Evolutionary conservation across 1,139 yeast genomes (phyloP), one percentile per base, ranked within the genome.

Genomic region (Magnusiomyces fungicola): DNA sequence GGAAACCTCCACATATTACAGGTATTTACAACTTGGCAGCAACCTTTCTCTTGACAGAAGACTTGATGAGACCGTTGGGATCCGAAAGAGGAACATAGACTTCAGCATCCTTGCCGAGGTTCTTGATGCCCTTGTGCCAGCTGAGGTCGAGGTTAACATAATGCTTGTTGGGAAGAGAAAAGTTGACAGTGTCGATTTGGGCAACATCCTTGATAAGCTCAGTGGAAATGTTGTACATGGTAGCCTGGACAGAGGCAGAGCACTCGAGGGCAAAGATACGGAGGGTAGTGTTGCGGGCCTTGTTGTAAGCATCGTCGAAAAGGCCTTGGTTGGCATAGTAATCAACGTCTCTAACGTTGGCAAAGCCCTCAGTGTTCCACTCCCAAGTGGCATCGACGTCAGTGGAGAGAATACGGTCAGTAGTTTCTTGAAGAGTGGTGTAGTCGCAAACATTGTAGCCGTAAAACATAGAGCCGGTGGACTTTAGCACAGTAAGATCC

Each of bases 401-500:
- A 22, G 97, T 89, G 18, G 96, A 85, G 61, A 89, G 74, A 58
- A 89, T 82, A 62, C 97, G 77, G 70, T 89, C 97, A 34, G 68
- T 72, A 45, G 95, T 82, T 58, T 94, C 95, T 62, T 79, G 68
- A 63, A 89, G 78, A 45, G 89, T 88, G 58, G 97, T 89, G 76
- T 79, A 87, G 64, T 89, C 96, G 70, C 95, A 88, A 47, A 73
- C 75, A 71, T 87, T 75, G 75, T 74, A 89, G 47, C 94, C 95
- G 69, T 85, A 81, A 72, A 89, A 89, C 85, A 85, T 86, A 30
- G 96, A 87, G 23, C 95, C 94, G n/a, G 97, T 89, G 40, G 94
- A 83, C 69, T 89, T 89, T 65, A 89, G 80, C 29, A 89, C 95
- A 9, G 94, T 87, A 63, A 89, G 76, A 60, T 84, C 95, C 67